Evolutionary conservation across 2,329 filamentous ascomycete genomes (phyloP).

Genomic region (Rhexocercosporidium sp.): DNA sequence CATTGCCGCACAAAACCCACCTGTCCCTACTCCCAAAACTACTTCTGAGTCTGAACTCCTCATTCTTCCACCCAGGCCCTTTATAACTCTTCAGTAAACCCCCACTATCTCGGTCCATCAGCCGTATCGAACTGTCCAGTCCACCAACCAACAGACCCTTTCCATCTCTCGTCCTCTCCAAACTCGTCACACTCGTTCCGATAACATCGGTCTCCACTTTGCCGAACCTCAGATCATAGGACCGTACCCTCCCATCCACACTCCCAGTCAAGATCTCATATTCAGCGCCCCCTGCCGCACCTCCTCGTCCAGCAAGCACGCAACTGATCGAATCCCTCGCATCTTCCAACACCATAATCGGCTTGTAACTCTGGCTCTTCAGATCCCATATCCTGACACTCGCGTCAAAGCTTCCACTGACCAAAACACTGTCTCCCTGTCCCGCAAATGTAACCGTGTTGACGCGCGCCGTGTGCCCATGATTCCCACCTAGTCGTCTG

Average conservation of each 20-base stretch:
- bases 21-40: slow-evolving; percentile 76
- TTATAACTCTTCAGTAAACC: slow-evolving; percentile 75
- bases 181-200: slow-evolving; percentile 74
- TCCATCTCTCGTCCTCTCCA: slow-evolving; percentile 73
- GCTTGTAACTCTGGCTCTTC: slow-evolving; percentile 58
- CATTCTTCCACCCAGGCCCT: slow-evolving; percentile 52
- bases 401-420: slow-evolving; percentile 76
- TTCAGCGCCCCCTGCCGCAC: slow-evolving; percentile 40
- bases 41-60: slow-evolving; percentile 37
- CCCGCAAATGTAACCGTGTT: slow-evolving; percentile 83
- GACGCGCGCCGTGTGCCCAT: slow-evolving; percentile 56
- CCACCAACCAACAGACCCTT: slow-evolving; percentile 76
- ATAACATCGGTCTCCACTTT: slow-evolving; percentile 73
- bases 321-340: slow-evolving; percentile 68
- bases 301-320: slow-evolving; percentile 41
- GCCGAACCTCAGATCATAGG: slow-evolving; percentile 84
- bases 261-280: slow-evolving; percentile 73
- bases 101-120: slow-evolving; percentile 82
- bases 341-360: slow-evolving; percentile 75
- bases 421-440: slow-evolving; percentile 72
- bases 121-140: slow-evolving; percentile 75
- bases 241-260: slow-evolving; percentile 81
- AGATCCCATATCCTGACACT: slow-evolving; percentile 79
- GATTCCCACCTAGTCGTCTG: slow-evolving; percentile 70
- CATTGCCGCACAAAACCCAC: slow-evolving; percentile 81